A percentile compares a stretch with the other conserved stretches of the same genome.
These are phyloP conservation scores for Apostasia ramifera DNA, from an alignment of 106 monocot species.

Conservation along the genomic window DNA sequence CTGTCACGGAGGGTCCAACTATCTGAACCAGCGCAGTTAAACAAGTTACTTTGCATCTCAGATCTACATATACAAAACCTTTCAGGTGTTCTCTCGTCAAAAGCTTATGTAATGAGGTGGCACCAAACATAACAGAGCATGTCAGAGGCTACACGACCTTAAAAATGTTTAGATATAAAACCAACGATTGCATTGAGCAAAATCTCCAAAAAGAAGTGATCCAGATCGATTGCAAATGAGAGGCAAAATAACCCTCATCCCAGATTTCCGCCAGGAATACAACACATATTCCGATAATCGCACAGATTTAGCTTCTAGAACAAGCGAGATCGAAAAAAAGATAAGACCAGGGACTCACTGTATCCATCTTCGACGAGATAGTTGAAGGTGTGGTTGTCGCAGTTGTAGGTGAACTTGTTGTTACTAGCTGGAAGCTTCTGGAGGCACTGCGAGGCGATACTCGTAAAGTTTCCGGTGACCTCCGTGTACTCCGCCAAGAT, in stretches of 20 bases:
- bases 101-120: background rate
- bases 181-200: background rate
- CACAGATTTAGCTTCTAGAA: background rate
- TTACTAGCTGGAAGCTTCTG: conserved; percentile 19
- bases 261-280: background rate
- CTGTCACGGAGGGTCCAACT: too few relatives aligned
- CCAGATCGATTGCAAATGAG: background rate
- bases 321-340: background rate
- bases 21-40: too few relatives aligned
- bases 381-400: conserved; percentile 16
- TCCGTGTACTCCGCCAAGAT: conserved; percentile 16
- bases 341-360: conserved; percentile 10
- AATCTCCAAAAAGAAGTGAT: background rate
- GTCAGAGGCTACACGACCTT: background rate
- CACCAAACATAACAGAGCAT: background rate
- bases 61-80: background rate
- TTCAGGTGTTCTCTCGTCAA: background rate
- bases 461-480: conserved; percentile 16
- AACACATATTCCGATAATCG: background rate
- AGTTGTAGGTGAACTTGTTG: conserved; percentile 23
- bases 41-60: background rate
- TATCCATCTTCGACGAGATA: conserved; percentile 19
- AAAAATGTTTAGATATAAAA: background rate
- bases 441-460: conserved; percentile 18
- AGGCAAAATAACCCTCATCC: background rate